Conservation (phyloP, 257 asterid genomes). For the Solanum appendiculatum region DNA sequence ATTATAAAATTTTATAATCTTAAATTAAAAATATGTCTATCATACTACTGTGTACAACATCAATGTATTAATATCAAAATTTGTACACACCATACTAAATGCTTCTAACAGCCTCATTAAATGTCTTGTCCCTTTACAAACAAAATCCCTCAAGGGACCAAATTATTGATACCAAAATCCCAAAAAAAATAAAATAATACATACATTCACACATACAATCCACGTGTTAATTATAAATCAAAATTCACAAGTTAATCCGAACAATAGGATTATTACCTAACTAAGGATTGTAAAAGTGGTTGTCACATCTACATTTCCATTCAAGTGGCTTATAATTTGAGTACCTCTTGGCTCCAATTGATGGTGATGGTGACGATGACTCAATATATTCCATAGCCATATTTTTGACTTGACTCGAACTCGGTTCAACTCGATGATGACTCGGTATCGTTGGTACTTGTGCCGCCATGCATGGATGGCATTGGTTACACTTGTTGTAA, state of each 20-base stretch:
- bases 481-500: conserved; percentile 83
- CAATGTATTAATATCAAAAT: conserved; percentile 7
- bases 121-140: background rate
- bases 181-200: background rate
- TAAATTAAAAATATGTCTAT: background rate
- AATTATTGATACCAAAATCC: background rate
- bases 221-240: background rate
- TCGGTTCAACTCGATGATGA: conserved; percentile 26
- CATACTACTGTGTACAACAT: conserved; percentile 3
- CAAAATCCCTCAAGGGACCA: background rate
- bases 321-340: conserved; percentile 99
- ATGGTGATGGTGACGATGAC: conserved; percentile 19
- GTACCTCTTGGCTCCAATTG: conserved; percentile 43
- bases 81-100: conserved; percentile 19
- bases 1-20: background rate
- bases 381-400: conserved; percentile 28
- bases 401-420: conserved; percentile 2
- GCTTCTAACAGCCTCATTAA: conserved; percentile 8
- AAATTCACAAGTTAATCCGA: background rate
- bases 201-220: background rate
- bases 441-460: conserved; percentile 72
- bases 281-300: conserved; percentile 72
- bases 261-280: background rate
- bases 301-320: conserved; percentile 92
- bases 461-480: conserved; percentile 97